phyloP scores from a whole-genome alignment of 179 eudicot genomes.

The Pouteria campechiana region DNA sequence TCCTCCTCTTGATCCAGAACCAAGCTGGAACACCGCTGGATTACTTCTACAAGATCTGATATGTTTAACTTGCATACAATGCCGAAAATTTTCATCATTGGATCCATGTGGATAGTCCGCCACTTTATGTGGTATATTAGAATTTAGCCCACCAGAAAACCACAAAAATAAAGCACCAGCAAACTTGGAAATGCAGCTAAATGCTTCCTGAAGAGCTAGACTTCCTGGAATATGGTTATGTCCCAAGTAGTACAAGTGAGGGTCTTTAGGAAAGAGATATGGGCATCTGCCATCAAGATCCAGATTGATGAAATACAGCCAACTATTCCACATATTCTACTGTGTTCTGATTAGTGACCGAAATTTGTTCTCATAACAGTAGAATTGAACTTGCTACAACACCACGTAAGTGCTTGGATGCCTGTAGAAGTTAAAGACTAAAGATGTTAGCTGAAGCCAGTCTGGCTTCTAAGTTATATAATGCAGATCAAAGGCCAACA shows the following conservation, averaged over 20 bases:
- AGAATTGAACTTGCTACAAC: too few species aligned
- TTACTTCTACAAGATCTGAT: slow-evolving; percentile 8
- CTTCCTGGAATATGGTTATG: slow-evolving; percentile 25
- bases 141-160: slow-evolving; percentile 33
- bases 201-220: slow-evolving; percentile 39
- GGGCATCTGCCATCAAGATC: slow-evolving; percentile 32
- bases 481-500: too few species aligned
- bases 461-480: too few species aligned
- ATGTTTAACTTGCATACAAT: slow-evolving; percentile 18
- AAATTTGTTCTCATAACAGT: too few species aligned
- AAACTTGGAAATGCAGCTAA: slow-evolving; percentile 44
- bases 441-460: too few species aligned
- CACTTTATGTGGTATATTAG: slow-evolving; percentile 12
- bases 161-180: slow-evolving; percentile 38
- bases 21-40: slow-evolving; percentile 15
- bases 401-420: too few species aligned
- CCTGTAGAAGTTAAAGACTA: too few species aligned
- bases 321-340: slow-evolving; percentile 25
- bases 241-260: slow-evolving; percentile 19
- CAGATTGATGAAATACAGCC: slow-evolving; percentile 29
- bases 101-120: slow-evolving; percentile 13
- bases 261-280: slow-evolving; percentile 19
- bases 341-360: too few species aligned
- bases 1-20: slow-evolving; percentile 15
- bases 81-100: slow-evolving; percentile 5